These are phyloP conservation scores for Athelia sp. DNA, from an alignment of 1,284 basidiomycete species.

Conservation along the genomic window DNA sequence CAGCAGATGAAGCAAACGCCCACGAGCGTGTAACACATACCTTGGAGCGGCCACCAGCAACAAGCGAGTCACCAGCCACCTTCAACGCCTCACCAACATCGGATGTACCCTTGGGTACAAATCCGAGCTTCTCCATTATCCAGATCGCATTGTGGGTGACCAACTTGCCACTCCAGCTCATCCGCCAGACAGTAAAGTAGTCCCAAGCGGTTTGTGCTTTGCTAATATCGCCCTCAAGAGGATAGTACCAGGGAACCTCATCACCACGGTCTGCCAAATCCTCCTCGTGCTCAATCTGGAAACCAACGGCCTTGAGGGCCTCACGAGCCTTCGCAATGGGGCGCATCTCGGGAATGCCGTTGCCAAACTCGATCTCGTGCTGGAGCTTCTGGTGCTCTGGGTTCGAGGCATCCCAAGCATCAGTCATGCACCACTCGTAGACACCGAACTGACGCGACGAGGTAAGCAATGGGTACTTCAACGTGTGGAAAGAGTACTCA, in stretches of 20 bases:
- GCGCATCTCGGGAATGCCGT: conserved; percentile 98
- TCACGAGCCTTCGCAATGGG: conserved; percentile 67
- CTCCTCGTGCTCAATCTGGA: conserved; percentile 88
- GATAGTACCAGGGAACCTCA: conserved; percentile 91
- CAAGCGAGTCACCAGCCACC: conserved; percentile 75
- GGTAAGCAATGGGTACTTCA: conserved; percentile 1
- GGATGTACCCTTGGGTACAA: conserved; percentile 91
- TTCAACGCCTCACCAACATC: conserved; percentile 90
- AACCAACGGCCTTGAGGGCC: conserved; percentile 84
- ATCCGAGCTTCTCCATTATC: conserved; percentile 72
- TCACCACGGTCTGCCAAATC: conserved; percentile 89
- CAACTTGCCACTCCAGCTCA: conserved; percentile 84
- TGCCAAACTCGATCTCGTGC: conserved; percentile 88
- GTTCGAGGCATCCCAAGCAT: conserved; percentile 84
- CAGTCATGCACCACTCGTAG: conserved; percentile 99
- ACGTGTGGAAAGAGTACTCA: conserved; percentile 37
- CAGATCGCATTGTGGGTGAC: conserved; percentile 83
- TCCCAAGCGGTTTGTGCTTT: conserved; percentile 97
- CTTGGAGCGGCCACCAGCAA: conserved; percentile 84
- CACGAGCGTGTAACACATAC: conserved; percentile 39
- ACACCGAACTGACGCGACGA: conserved; percentile 75
- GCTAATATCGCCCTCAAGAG: conserved; percentile 86
- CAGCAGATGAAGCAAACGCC: conserved; percentile 7
- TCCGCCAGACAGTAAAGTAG: conserved; percentile 83
- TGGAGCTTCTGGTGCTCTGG: conserved; percentile 90